These are phyloP conservation scores for Sporobolomyces phaffii DNA, from an alignment of 768 basidiomycete genomes.

Conservation along the genomic window DNA sequence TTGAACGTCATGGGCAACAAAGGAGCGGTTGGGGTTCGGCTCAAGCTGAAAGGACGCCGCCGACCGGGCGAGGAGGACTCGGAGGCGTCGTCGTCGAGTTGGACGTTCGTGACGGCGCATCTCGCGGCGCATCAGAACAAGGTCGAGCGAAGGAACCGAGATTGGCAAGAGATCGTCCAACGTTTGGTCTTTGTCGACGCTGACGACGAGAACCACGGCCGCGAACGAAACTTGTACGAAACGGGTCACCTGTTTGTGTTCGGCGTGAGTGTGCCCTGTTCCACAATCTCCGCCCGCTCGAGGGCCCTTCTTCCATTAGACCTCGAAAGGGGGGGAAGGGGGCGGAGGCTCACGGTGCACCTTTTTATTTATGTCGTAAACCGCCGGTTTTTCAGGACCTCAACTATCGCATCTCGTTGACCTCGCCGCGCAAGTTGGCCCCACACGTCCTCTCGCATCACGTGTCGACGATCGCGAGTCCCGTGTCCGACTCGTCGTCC, in stretches of 20 bases:
- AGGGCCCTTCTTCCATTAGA: too few relatives aligned
- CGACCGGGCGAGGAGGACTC: too few relatives aligned
- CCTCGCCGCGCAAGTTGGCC: conserved; percentile 41
- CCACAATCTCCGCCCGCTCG: background rate
- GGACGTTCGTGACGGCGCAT: conserved; percentile 86
- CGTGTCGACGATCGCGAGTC: conserved; percentile 32
- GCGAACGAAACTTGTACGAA: conserved; percentile 55
- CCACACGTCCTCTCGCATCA: conserved; percentile 53
- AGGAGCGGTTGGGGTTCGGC: conserved; percentile 81
- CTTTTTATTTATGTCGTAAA: too few relatives aligned
- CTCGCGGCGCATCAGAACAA: conserved; percentile 73
- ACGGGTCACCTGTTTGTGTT: conserved; percentile 88
- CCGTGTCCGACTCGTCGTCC: conserved; percentile 1
- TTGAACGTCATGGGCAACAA: conserved; percentile 85
- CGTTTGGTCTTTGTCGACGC: conserved; percentile 68
- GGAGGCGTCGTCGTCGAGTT: conserved; percentile 10
- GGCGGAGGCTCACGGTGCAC: too few relatives aligned
- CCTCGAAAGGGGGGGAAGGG: too few relatives aligned
- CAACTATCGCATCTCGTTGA: conserved; percentile 46
- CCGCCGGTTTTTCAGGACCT: conserved; percentile 46
- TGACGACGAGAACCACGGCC: conserved; percentile 12
- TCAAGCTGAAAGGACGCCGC: conserved; percentile 58
- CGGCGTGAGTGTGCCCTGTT: conserved; percentile 64
- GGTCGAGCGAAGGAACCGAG: conserved; percentile 60
- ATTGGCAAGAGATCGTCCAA: conserved; percentile 74